Percentiles rank a stretch among this genome's conserved stretches.
These are phyloP conservation scores for Populus davidiana DNA, from an alignment of 345 rosid genomes.

Conservation along the genomic window DNA sequence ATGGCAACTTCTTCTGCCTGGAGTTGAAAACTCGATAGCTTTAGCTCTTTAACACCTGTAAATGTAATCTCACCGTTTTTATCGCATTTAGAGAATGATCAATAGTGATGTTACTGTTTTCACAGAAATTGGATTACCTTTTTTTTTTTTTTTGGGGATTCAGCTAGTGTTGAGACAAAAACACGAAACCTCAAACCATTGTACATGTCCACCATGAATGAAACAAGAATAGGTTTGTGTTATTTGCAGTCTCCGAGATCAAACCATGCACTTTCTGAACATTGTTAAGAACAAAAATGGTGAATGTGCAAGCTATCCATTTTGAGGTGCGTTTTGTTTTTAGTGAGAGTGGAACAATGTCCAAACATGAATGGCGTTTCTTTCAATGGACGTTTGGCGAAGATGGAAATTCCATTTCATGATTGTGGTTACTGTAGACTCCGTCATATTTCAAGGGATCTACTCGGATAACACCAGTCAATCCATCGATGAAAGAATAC, in stretches of 20 bases:
- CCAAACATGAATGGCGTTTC: too few species aligned
- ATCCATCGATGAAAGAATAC: too few species aligned
- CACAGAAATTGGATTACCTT: not conserved
- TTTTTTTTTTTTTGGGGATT: not conserved
- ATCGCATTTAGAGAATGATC: not conserved
- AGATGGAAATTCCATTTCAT: too few species aligned
- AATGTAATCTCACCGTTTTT: conserved; percentile 6
- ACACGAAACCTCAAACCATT: not conserved
- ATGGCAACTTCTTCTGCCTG: conserved; percentile 76
- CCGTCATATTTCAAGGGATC: too few species aligned
- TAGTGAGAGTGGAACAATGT: not conserved
- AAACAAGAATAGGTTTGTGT: not conserved
- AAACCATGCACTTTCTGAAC: not conserved
- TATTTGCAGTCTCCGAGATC: not conserved
- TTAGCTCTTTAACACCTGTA: conserved; percentile 17
- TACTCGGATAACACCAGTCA: too few species aligned
- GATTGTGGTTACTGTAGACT: too few species aligned
- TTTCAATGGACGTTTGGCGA: too few species aligned
- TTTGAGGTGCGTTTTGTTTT: not conserved
- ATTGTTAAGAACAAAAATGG: not conserved
- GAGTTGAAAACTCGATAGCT: conserved; percentile 37
- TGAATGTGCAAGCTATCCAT: not conserved
- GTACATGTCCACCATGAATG: conserved; percentile 2
- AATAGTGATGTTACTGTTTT: not conserved
- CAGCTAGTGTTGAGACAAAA: not conserved